A percentile compares a stretch with the other conserved stretches of the same genome.
Conservation (phyloP, 2,329 filamentous ascomycete species). For the Clonostachys chloroleuca region DNA sequence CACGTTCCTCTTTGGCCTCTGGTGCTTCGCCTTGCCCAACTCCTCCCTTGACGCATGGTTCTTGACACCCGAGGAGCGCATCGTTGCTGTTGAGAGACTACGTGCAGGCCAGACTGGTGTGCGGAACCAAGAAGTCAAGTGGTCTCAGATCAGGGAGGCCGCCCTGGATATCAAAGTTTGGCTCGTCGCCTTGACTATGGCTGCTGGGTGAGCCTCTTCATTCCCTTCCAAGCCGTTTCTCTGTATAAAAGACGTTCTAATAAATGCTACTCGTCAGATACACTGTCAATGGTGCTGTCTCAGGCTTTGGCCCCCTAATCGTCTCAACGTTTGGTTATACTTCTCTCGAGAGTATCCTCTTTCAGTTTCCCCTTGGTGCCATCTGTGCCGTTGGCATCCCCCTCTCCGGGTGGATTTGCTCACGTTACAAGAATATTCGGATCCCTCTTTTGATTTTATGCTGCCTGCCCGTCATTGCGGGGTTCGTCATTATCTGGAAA, state of each 20-base stretch:
- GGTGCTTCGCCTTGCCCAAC: constrained; percentile 49
- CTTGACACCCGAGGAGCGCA: constrained; percentile 39
- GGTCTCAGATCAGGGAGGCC: constrained; percentile 36
- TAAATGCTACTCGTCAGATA: constrained; percentile 20
- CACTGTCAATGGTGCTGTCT: constrained; percentile 51
- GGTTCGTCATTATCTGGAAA: constrained; percentile 58
- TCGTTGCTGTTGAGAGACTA: constrained; percentile 46
- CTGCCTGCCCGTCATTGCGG: constrained; percentile 55
- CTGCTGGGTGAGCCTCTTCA: constrained; percentile 28
- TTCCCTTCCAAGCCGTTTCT: not conserved
- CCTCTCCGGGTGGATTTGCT: constrained; percentile 45
- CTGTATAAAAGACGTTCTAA: not conserved
- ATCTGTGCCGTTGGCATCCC: constrained; percentile 50
- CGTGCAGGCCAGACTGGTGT: constrained; percentile 42
- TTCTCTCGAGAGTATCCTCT: constrained; percentile 47
- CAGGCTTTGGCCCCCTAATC: constrained; percentile 49
- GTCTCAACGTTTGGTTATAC: constrained; percentile 49
- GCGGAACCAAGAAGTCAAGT: constrained; percentile 41
- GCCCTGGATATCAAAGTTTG: constrained; percentile 41
- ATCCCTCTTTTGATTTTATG: constrained; percentile 46
- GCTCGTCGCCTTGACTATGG: constrained; percentile 46
- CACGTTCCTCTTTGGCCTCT: constrained; percentile 42
- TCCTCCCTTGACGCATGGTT: constrained; percentile 52
- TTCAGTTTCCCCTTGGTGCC: constrained; percentile 54
- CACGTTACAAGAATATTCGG: constrained; percentile 44